Evolutionary conservation across 225 moss, liverwort and hornwort genomes (phyloP).

Genomic region (Sphagnum contortum): DNA sequence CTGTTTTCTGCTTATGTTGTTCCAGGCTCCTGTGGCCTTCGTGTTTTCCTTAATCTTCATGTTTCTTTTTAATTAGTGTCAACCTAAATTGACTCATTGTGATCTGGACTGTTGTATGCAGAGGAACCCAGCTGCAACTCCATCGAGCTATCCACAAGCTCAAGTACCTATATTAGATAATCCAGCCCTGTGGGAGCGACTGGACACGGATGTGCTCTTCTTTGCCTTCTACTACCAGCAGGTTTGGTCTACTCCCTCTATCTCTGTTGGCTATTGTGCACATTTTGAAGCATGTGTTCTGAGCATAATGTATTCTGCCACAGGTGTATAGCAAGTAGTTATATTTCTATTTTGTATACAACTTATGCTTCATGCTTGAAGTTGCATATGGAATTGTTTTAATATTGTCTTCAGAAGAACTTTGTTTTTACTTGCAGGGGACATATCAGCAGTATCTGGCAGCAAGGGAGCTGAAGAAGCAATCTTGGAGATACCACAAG

Average conservation of each 20-base stretch:
- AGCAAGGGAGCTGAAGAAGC: conserved; percentile 91
- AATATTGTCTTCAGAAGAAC: no score
- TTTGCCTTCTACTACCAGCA: conserved; percentile 99
- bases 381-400: no score
- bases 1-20: no score
- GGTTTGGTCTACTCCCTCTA: conserved; percentile 15
- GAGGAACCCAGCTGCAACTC: conserved; percentile 73
- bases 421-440: conserved; percentile 29
- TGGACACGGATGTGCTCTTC: conserved; percentile 94
- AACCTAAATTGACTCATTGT: no score
- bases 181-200: conserved; percentile 86
- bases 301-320: no score
- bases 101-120: conserved; percentile 13
- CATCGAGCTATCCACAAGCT: conserved; percentile 79
- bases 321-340: no score
- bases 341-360: no score
- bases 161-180: conserved; percentile 88
- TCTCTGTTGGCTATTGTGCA: no score
- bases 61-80: background rate
- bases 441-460: conserved; percentile 98
- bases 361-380: no score
- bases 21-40: no score
- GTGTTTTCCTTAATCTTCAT: no score
- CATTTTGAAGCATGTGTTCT: no score
- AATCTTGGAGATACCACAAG: conserved; percentile 97